phyloP scores from a whole-genome alignment of 805 yeast species.

The Sugiyamaella chiloensis region DNA sequence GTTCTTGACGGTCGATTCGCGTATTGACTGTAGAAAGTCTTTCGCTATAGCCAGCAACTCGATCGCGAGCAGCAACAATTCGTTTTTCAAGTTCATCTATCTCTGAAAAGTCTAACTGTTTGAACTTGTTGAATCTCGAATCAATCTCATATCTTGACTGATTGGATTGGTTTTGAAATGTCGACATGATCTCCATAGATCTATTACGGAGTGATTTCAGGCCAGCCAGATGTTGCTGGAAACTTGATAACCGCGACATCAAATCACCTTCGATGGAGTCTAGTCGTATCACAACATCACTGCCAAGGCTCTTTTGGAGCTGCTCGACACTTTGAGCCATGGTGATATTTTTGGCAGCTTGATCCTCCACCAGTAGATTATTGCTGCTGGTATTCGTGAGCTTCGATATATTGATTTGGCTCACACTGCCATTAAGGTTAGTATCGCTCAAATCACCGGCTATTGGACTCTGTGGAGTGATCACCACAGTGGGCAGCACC shows the following conservation, averaged over 20 bases:
- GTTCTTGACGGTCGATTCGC: constrained; percentile 25
- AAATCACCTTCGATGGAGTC: constrained; percentile 15
- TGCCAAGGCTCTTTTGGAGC: constrained; percentile 16
- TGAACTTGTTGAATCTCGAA: constrained; percentile 23
- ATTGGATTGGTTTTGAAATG: constrained; percentile 23
- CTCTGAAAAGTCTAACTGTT: constrained; percentile 22
- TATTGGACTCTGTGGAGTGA: not conserved
- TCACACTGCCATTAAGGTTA: not conserved
- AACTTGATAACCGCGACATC: constrained; percentile 18
- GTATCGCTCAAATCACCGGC: not conserved
- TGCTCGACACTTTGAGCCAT: constrained; percentile 17
- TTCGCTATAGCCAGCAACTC: constrained; percentile 25
- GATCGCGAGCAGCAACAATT: constrained; percentile 22
- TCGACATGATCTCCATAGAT: constrained; percentile 20
- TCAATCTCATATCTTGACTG: constrained; percentile 23
- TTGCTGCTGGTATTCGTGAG: not conserved
- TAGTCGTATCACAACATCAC: constrained; percentile 20
- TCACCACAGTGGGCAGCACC: not conserved
- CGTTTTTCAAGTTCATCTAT: constrained; percentile 26
- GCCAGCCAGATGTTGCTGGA: constrained; percentile 26
- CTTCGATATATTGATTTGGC: not conserved
- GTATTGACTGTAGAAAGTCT: constrained; percentile 25
- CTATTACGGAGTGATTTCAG: constrained; percentile 25
- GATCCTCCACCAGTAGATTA: not conserved
- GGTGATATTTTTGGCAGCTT: not conserved